Evolutionary conservation across 1,139 yeast genomes (phyloP), one percentile per base, ranked within the genome.

Genomic region (Protomyces arabidopsidicola): DNA sequence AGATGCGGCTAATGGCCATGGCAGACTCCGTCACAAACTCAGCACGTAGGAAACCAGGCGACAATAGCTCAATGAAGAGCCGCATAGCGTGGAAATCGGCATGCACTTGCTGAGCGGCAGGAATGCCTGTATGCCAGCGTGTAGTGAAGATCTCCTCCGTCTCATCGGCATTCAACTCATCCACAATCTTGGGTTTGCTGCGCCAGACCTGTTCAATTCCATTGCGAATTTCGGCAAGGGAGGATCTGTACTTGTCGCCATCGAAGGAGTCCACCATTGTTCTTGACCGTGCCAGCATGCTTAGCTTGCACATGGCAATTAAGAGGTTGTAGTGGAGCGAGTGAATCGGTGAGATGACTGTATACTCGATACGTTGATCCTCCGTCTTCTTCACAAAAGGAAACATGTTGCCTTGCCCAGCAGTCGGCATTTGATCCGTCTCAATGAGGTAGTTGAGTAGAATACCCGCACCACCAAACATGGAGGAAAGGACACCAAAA

Each of bases 361-460:
- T 60, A 24, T 60, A 56, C 45, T 60, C 63, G 16, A 53, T 54
- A n/a, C 58, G 31, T 35, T 60, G 58, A 35, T 60, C 57, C 31
- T 60, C 58, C 24, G 63, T 53, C 58, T 60, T 60, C 31, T 60
- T 60, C 31, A 60, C 31, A 35, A 54, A 53, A 3, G 63, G 63
- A 36, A 45, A 54, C 63, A 60, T 60, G 54, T 60, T 60, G 48
- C 63, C 63, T 35, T 60, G 58, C 10, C 63, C 63, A 34, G 58
- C 53, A 9, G 58, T 60, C 18, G 63, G 63, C 48, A 60, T 22
- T 34, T 53, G 58, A 39, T 60, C 63, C 38, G 38, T 53, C 54
- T 60, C 58, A 36, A 60, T 54, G 16, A 60, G 39, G n/a, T 53
- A 58, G 18, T 55, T 55, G 55, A 58, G 42, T n/a, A 58, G 42